Percentiles rank a stretch among this genome's conserved stretches.
Conservation (phyloP, 306 rosid genomes). For the Vicia sativa region DNA sequence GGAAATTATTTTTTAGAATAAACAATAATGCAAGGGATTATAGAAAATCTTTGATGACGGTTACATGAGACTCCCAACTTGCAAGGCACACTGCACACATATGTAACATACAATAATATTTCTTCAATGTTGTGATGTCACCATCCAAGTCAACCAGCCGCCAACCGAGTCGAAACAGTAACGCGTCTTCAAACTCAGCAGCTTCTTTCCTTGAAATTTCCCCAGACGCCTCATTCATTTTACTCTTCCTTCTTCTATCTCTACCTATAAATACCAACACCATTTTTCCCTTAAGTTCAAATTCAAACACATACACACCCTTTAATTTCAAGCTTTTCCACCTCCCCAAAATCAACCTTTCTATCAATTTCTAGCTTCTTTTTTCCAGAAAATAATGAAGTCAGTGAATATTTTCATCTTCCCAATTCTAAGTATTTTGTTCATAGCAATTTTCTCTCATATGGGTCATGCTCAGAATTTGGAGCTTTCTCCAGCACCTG, state of each 20-base stretch:
- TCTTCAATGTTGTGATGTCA: neutral
- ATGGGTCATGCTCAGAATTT: constrained; percentile 49
- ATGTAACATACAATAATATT: too few species aligned
- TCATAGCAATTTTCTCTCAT: constrained; percentile 46
- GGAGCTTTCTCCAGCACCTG: constrained; percentile 50
- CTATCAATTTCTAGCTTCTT: neutral
- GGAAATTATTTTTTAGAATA: too few species aligned
- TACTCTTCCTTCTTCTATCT: neutral
- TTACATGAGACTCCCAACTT: too few species aligned
- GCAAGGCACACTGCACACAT: too few species aligned
- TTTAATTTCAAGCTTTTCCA: neutral
- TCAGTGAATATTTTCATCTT: constrained; percentile 34
- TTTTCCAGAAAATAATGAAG: constrained; percentile 32
- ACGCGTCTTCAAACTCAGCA: neutral
- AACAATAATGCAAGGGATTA: too few species aligned
- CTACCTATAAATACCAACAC: neutral
- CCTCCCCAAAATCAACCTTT: neutral
- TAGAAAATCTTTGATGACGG: too few species aligned
- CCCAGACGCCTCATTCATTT: constrained; percentile 25
- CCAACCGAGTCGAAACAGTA: neutral
- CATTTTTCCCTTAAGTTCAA: neutral
- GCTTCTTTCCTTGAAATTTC: constrained; percentile 45
- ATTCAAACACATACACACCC: neutral
- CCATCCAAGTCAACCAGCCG: neutral
- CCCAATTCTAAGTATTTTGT: constrained; percentile 46